Evolutionary conservation across 2,329 filamentous ascomycete species (phyloP), one percentile per base, ranked within the genome.

Genomic region (Colletotrichum liaoningense): DNA sequence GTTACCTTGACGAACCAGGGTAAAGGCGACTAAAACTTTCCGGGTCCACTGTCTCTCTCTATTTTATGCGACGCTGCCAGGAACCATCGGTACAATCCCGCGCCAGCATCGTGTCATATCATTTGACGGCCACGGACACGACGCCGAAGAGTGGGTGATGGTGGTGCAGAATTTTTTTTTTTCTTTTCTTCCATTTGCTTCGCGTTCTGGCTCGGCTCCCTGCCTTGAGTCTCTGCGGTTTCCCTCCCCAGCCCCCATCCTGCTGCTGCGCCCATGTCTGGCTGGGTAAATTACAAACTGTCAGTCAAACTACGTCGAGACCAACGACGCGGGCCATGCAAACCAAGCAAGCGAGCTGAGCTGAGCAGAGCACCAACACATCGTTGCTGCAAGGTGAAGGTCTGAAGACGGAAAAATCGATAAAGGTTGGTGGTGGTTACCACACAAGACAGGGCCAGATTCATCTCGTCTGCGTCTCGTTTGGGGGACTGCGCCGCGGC

Each of bases 1-100:
- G 60, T 24, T 49, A 49, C 42, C 7, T 49, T 19, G 14, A 35
- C 28, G n/a, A 54, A 54, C n/a, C 30, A 35, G 28, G 46, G 28
- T 28, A 35, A 24, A 30, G 60, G 12, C 9, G 22, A 33, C 46
- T n/a, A 64, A 55, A 38, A 64, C 46, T 19, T 26, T 14, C 28
- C n/a, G 22, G n/a, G 22, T 11, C 42, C 42, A 49, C 42, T 33
- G 30, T 33, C 42, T 49, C 14, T n/a, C 42, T 9, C 42, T 22
- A 49, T 26, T 5, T 12, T 35, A 24, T 63, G 64, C 56, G 46
- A 57, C 28, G 65, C 59, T 63, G 69, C 30, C 64, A 72, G 38
- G 65, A 24, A 63, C 38, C 38, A 63, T 69, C 52, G 49, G 65
- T 24, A 46, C 30, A 14, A 58, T 63, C 52, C 52, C 35, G 57